These are phyloP conservation scores for Phytophthora fragariae DNA, from an alignment of 352 stramenopile genomes.

Conservation along the genomic window DNA sequence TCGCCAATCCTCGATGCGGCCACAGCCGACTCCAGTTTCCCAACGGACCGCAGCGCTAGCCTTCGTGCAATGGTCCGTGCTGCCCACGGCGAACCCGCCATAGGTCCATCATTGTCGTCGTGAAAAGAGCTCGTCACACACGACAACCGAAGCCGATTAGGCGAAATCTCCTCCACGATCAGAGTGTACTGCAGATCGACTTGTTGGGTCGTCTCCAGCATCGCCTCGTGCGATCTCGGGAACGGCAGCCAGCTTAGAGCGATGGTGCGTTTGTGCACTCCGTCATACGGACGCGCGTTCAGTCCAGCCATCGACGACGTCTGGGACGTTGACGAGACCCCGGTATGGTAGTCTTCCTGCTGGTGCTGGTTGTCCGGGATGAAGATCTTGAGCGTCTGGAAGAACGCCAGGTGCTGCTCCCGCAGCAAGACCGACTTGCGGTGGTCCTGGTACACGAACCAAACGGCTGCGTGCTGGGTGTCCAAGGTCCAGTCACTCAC, in stretches of 20 bases:
- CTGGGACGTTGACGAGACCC: slow-evolving; percentile 20
- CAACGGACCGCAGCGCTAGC: slow-evolving; percentile 56
- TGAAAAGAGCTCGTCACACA: slow-evolving; percentile 68
- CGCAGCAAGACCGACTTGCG: slow-evolving; percentile 57
- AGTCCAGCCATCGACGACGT: slow-evolving; percentile 36
- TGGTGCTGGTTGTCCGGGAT: slow-evolving; percentile 43
- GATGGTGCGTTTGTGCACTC: slow-evolving; percentile 65
- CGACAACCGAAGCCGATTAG: slow-evolving; percentile 55
- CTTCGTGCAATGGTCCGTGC: slow-evolving; percentile 53
- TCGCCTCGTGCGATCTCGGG: slow-evolving; percentile 37
- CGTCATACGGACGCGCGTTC: slow-evolving; percentile 47
- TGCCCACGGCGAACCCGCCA: slow-evolving; percentile 37
- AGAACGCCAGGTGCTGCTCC: slow-evolving; percentile 68
- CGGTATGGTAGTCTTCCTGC: slow-evolving; percentile 23
- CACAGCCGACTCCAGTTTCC: slow-evolving; percentile 57
- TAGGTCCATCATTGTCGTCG: slow-evolving; percentile 43
- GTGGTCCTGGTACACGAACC: slow-evolving; percentile 64
- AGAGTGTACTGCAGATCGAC: slow-evolving; percentile 72
- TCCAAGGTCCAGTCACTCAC: slow-evolving; percentile 45
- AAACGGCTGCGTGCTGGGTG: slow-evolving; percentile 68
- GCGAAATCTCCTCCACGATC: slow-evolving; percentile 66
- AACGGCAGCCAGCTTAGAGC: slow-evolving; percentile 71
- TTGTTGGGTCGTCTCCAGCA: slow-evolving; percentile 32
- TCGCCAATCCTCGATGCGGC: slow-evolving; percentile 54
- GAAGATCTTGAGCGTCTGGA: slow-evolving; percentile 71